A percentile compares a stretch with the other conserved stretches of the same genome.
Conservation (phyloP, 2,329 filamentous ascomycete species). For the Colletotrichum navitas region DNA sequence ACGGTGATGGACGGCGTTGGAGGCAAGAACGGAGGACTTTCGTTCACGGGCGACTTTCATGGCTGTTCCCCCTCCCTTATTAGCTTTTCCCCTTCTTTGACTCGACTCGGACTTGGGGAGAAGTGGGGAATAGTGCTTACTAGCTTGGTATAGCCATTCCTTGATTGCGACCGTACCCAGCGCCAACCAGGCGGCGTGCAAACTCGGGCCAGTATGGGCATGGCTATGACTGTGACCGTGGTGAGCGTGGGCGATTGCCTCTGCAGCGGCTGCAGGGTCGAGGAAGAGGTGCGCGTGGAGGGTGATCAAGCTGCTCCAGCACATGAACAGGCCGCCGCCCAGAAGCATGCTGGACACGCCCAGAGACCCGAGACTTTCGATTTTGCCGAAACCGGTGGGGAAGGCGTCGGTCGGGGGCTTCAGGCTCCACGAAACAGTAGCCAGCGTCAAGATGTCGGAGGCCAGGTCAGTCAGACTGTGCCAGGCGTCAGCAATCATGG, state of each 20-base stretch:
- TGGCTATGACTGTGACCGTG: conserved; percentile 76
- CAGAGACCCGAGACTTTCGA: conserved; percentile 94
- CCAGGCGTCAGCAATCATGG: conserved; percentile 92
- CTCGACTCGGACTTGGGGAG: background rate
- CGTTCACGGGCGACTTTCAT: conserved; percentile 96
- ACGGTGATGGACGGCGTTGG: conserved; percentile 95
- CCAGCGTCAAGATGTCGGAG: conserved; percentile 92
- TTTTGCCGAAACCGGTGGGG: conserved; percentile 93
- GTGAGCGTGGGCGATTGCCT: conserved; percentile 68
- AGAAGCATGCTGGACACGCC: conserved; percentile 94
- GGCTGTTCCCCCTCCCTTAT: conserved; percentile 61
- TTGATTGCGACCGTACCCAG: conserved; percentile 91
- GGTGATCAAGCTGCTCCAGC: conserved; percentile 78
- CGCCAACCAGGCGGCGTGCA: conserved; percentile 96
- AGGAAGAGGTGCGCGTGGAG: conserved; percentile 81
- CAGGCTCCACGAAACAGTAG: conserved; percentile 93
- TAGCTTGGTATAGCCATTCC: conserved; percentile 97
- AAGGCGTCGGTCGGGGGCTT: conserved; percentile 86
- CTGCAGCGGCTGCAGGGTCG: conserved; percentile 68
- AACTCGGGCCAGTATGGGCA: conserved; percentile 78
- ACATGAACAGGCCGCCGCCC: conserved; percentile 92
- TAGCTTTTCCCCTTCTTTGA: conserved; percentile 9
- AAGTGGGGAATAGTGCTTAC: conserved; percentile 67
- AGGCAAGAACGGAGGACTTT: conserved; percentile 94
- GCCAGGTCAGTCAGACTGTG: conserved; percentile 96